Conservation (phyloP, 495 filamentous ascomycete species). For the Astrothelium subdiscretum region DNA sequence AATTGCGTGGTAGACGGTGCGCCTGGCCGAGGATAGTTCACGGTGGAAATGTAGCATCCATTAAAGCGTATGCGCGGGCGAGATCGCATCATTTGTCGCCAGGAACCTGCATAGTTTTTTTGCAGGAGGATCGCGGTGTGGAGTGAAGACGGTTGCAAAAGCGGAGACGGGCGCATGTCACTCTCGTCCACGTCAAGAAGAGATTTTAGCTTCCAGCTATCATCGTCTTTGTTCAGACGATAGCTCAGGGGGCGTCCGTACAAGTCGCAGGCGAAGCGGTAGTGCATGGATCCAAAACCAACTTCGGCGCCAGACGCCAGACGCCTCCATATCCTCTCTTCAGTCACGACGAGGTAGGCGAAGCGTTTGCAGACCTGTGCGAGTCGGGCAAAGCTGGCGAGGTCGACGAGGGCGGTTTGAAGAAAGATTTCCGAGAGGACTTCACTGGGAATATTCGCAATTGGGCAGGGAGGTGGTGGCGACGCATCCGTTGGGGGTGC, state of each 20-base stretch:
- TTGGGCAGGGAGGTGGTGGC: slow-evolving; percentile 60
- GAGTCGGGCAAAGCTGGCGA: slow-evolving; percentile 67
- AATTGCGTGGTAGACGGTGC: slow-evolving; percentile 45
- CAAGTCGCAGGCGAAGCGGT: slow-evolving; percentile 56
- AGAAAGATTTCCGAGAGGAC: slow-evolving; percentile 63
- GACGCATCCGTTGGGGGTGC: slow-evolving; percentile 50
- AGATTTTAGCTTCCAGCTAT: background rate
- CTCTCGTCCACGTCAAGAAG: background rate
- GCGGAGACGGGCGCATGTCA: background rate
- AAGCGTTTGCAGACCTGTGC: slow-evolving; percentile 76
- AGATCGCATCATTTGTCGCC: slow-evolving; percentile 53
- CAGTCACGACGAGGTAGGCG: slow-evolving; percentile 71
- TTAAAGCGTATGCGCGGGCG: slow-evolving; percentile 87
- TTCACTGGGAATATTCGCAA: slow-evolving; percentile 69
- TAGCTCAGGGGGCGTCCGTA: slow-evolving; percentile 45
- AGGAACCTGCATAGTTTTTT: slow-evolving; percentile 12
- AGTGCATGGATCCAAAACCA: slow-evolving; percentile 78
- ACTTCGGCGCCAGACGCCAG: slow-evolving; percentile 57
- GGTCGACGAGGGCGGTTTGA: slow-evolving; percentile 61
- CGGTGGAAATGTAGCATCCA: slow-evolving; percentile 89
- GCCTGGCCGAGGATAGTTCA: slow-evolving; percentile 84
- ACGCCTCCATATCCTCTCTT: slow-evolving; percentile 82
- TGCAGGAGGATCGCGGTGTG: slow-evolving; percentile 11
- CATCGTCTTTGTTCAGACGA: slow-evolving; percentile 18
- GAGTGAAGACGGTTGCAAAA: slow-evolving; percentile 6